Evolutionary conservation across 163 green algal species (phyloP).

Genomic region (Chlorella variabilis): DNA sequence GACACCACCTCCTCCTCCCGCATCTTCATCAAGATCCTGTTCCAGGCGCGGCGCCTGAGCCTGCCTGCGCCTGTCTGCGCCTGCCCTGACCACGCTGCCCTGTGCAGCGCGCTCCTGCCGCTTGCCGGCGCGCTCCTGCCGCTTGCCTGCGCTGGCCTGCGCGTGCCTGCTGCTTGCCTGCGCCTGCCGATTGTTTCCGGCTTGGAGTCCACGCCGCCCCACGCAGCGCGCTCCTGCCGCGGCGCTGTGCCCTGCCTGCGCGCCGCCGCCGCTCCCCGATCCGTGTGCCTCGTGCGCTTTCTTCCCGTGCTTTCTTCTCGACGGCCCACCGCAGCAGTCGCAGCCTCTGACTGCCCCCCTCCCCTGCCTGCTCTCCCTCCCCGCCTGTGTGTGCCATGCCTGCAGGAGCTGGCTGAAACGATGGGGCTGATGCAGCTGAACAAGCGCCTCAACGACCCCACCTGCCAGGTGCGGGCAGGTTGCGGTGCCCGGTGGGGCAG

Average conservation of each 20-base stretch:
- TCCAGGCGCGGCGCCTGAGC: constrained; percentile 71
- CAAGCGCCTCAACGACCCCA: constrained; percentile 77
- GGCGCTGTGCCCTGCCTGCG: too few species aligned
- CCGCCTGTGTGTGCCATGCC: neutral
- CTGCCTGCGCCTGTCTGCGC: neutral
- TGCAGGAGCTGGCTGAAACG: constrained; percentile 86
- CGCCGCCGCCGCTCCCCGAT: too few species aligned
- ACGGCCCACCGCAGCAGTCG: too few species aligned
- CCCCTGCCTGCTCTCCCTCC: neutral
- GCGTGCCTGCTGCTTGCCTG: too few species aligned
- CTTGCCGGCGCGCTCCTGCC: neutral
- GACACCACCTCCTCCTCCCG: constrained; percentile 96
- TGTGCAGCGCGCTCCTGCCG: neutral
- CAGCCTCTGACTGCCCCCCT: neutral
- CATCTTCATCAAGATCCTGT: constrained; percentile 99
- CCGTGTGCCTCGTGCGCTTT: too few species aligned
- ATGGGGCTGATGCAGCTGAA: constrained; percentile 88
- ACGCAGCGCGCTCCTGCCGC: too few species aligned
- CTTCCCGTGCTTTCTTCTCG: too few species aligned
- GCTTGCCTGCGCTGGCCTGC: too few species aligned
- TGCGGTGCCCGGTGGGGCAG: too few species aligned
- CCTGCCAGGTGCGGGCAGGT: constrained; percentile 17
- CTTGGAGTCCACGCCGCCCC: too few species aligned
- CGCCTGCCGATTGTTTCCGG: too few species aligned
- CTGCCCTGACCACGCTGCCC: neutral